These are phyloP conservation scores for Ustilago loliicola DNA, from an alignment of 1,284 basidiomycete genomes.

Conservation along the genomic window DNA sequence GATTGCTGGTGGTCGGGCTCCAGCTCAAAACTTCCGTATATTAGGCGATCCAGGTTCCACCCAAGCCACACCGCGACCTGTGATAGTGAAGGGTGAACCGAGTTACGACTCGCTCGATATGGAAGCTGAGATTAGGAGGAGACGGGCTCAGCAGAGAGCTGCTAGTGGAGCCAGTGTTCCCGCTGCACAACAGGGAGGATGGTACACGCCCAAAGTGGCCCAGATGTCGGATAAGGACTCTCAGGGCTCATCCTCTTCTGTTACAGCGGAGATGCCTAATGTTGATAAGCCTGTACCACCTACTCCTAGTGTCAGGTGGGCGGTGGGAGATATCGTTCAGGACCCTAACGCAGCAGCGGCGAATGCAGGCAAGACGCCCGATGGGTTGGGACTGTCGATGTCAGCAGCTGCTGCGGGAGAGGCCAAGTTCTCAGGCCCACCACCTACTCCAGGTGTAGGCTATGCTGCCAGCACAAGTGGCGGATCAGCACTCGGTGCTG, in stretches of 20 bases:
- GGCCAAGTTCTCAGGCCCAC: constrained; percentile 31
- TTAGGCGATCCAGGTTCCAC: constrained; percentile 32
- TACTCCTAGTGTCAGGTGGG: constrained; percentile 45
- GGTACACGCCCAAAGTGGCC: constrained; percentile 53
- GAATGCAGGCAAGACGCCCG: constrained; percentile 22
- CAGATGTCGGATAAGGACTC: constrained; percentile 12
- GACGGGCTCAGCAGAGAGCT: constrained; percentile 43
- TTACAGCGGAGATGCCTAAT: constrained; percentile 29
- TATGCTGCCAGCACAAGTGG: constrained; percentile 21
- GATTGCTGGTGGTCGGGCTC: constrained; percentile 19
- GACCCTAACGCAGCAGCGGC: background rate
- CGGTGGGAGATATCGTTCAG: constrained; percentile 30
- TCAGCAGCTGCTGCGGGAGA: constrained; percentile 32
- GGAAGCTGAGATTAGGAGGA: constrained; percentile 58
- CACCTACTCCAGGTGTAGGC: constrained; percentile 39
- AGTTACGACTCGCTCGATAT: constrained; percentile 58
- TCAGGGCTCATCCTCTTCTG: constrained; percentile 23
- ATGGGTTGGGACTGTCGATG: constrained; percentile 45
- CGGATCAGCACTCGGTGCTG: constrained; percentile 12
- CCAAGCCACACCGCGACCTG: constrained; percentile 32
- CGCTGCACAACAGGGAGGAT: constrained; percentile 43
- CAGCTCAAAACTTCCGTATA: constrained; percentile 45
- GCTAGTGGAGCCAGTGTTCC: constrained; percentile 25
- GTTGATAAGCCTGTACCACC: constrained; percentile 50
- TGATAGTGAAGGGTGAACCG: constrained; percentile 35